Conservation (phyloP, 352 stramenopile species). For the Phytopythium oedochilum region DNA sequence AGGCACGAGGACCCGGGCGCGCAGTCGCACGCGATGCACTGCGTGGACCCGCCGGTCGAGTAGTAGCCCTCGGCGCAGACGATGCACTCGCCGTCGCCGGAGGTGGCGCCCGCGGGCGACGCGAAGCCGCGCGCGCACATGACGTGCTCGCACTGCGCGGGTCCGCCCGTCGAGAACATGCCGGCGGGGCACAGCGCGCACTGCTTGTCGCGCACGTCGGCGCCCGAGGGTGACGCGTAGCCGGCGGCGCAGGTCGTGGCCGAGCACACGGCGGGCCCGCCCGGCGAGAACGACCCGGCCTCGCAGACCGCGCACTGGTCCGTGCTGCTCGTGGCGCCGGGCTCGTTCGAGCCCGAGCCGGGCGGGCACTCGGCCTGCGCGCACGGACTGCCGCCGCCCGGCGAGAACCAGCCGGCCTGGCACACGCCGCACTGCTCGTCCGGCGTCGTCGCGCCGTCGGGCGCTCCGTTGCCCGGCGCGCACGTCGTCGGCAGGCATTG, state of each 20-base stretch:
- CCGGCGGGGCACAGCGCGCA: constrained; percentile 31
- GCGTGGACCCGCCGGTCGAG: constrained; percentile 37
- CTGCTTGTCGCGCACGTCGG: constrained; percentile 30
- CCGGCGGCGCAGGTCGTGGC: constrained; percentile 28
- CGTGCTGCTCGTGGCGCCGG: constrained; percentile 21
- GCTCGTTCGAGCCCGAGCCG: constrained; percentile 23
- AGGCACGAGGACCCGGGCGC: constrained; percentile 21
- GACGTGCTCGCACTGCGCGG: constrained; percentile 29
- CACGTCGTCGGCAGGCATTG: constrained; percentile 29
- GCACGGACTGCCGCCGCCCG: constrained; percentile 23
- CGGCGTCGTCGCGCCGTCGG: constrained; percentile 16
- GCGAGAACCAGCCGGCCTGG: constrained; percentile 26
- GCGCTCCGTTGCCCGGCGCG: constrained; percentile 24
- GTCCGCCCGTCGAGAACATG: constrained; percentile 27
- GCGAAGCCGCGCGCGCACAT: constrained; percentile 28
- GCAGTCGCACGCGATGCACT: constrained; percentile 40
- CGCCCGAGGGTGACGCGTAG: constrained; percentile 30
- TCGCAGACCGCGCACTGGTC: constrained; percentile 26
- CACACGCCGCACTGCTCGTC: constrained; percentile 26
- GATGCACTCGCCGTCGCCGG: constrained; percentile 20
- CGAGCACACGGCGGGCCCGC: constrained; percentile 16
- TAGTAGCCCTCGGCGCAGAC: constrained; percentile 40
- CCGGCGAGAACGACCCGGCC: constrained; percentile 29
- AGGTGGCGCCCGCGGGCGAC: constrained; percentile 23
- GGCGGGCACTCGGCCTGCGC: constrained; percentile 18